Base-by-base conservation (phyloP, 768 basidiomycete species). In the Lyophyllum decastes region DNA sequence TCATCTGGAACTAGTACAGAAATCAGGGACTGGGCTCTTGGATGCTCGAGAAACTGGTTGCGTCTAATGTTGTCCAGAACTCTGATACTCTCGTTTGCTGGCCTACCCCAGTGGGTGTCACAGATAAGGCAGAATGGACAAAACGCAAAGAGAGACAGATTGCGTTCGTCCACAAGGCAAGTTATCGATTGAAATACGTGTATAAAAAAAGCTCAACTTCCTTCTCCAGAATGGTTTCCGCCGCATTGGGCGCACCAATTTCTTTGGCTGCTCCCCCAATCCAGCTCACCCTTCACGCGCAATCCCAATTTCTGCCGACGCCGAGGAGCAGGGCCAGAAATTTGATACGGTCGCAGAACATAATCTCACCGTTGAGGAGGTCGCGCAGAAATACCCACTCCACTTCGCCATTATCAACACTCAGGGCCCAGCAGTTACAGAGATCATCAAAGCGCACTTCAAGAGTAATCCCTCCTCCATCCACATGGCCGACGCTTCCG, bases 81-180 rank as follows among this genome's bases (percentile, higher is more conserved):
- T 43, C 50, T 2, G 66, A 67, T 26, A 62, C 51, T 11, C 55
- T 67, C 26, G 55, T 64, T 19, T 67, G 64, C 53, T 69, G 69
- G 68, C 69, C 67, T 4, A 59, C 55, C 21, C 79, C 59, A 33
- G 45, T 25, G 7, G 26, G n/a, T 2, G 25, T 46, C 45, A 41
- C 11, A 41, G 40, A 41, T 5, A 41, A 41, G 40, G 6, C 40
- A 41, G 40, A 41, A 41, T 41, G 40, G 40, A 19, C 17, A 17
- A 41, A 50, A 12, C n/a, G 47, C 43, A 38, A 48, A 26, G 25
- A 60, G 30, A 50, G 45, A 43, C 57, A 56, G 21, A 34, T 55
- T 27, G 44, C 35, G 19, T 54, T 48, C 33, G 49, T 56, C 38
- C 33, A 48, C 10, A 62, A 62, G 52, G 61, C 54, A 53, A 21